Percentiles rank a stretch among this genome's conserved stretches.
These are phyloP conservation scores for Trametes cingulata DNA, from an alignment of 768 basidiomycete species.

Conservation along the genomic window DNA sequence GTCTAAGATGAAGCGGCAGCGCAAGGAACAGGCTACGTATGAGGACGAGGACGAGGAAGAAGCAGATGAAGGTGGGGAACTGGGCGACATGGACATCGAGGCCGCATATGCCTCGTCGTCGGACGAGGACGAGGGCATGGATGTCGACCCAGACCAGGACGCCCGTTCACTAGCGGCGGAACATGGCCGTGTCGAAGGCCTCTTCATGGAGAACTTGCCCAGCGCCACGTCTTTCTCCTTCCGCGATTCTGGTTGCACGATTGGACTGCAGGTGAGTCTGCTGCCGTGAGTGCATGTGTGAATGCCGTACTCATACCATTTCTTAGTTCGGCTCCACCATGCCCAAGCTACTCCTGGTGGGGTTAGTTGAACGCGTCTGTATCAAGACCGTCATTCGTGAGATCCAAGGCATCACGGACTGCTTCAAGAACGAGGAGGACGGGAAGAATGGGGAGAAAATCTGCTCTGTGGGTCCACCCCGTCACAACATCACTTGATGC, in stretches of 20 bases:
- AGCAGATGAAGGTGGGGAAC: constrained; percentile 47
- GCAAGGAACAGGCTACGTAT: constrained; percentile 74
- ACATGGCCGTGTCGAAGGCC: constrained; percentile 45
- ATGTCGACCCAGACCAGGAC: constrained; percentile 34
- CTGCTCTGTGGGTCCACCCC: constrained; percentile 46
- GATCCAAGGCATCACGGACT: constrained; percentile 85
- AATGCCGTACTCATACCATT: constrained; percentile 1
- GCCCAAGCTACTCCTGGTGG: constrained; percentile 92
- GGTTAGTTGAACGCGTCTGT: constrained; percentile 88
- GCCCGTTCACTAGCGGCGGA: constrained; percentile 37
- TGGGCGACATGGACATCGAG: constrained; percentile 61
- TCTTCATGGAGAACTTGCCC: constrained; percentile 59
- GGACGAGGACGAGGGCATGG: constrained; percentile 40
- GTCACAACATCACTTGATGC: neutral
- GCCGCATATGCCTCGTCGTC: constrained; percentile 53
- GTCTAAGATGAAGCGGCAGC: constrained; percentile 70
- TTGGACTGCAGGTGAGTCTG: constrained; percentile 77
- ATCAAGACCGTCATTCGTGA: constrained; percentile 84
- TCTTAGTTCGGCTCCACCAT: constrained; percentile 80
- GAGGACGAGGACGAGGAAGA: constrained; percentile 68
- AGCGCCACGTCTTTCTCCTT: constrained; percentile 77
- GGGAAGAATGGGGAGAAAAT: constrained; percentile 49
- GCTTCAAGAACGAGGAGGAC: constrained; percentile 73
- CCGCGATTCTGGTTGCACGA: constrained; percentile 62
- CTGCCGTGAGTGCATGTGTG: neutral